Evolutionary conservation across 148 eudicot species (phyloP).

Genomic region (Amaranthus palmeri): DNA sequence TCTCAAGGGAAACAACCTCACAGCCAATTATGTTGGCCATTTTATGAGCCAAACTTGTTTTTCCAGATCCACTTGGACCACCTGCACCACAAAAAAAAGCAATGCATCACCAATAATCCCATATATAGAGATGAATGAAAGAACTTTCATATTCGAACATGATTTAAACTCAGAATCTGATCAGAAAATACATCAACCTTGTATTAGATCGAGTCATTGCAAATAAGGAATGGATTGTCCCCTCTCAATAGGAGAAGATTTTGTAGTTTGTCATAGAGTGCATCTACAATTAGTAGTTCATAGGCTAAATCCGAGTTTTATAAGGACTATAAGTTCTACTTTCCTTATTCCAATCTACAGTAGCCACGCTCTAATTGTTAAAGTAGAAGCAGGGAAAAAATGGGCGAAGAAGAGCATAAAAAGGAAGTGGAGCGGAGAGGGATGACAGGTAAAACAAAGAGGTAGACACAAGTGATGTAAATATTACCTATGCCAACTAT

Average conservation of each 20-base stretch:
- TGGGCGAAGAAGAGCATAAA: background rate
- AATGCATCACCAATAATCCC: constrained; percentile 9
- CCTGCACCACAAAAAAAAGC: constrained; percentile 43
- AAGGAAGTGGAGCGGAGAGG: background rate
- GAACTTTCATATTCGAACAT: too few relatives aligned
- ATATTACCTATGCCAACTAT: constrained; percentile 91
- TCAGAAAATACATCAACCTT: too few relatives aligned
- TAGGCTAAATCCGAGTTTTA: too few relatives aligned
- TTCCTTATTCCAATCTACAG: background rate
- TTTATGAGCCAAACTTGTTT: constrained; percentile 99
- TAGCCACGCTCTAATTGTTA: background rate
- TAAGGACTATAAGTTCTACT: too few relatives aligned
- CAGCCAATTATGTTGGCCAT: constrained; percentile 99
- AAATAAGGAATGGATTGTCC: too few relatives aligned
- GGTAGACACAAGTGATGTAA: background rate
- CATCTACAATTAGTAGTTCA: too few relatives aligned
- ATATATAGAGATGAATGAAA: background rate
- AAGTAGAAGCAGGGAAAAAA: background rate
- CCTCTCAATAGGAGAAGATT: too few relatives aligned
- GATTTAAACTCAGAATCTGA: too few relatives aligned
- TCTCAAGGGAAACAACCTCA: constrained; percentile 95
- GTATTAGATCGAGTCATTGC: too few relatives aligned
- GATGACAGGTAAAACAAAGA: background rate
- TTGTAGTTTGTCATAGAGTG: too few relatives aligned
- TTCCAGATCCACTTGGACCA: constrained; percentile 99